Evolutionary conservation across 192 early-diverging fungal genomes (phyloP), one percentile per base, ranked within the genome.

Genomic region (Backusella westeae): DNA sequence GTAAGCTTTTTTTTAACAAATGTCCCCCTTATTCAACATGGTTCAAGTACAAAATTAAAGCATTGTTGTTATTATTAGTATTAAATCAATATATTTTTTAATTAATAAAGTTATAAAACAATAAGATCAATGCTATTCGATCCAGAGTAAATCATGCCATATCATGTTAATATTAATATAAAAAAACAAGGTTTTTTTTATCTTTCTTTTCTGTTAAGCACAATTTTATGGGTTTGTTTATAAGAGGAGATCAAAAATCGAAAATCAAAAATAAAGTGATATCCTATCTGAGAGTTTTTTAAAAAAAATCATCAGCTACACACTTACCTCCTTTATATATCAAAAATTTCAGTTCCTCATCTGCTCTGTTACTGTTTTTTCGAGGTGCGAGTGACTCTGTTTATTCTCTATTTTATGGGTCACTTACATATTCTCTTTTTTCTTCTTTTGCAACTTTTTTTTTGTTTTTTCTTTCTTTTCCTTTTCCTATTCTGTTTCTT

Each of bases 211-310:
- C 53, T 59, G 53, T 59, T 59, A 38, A 21, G 67, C 9, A 35
- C 67, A 36, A 17, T 69, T 69, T 38, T 23, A 38, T 38, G 34
- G 34, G 19, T 69, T 21, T 69, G 34, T 69, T 69, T 69, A 69
- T 38, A 69, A 69, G 67, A 69, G 67, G 67, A 69, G 67, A 69
- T 69, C 67, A 69, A 69, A 69, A 69, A 38, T 34, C 29, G 35
- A 38, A 23, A 69, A 21, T 38, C 67, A 38, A 69, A 67, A 29
- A 49, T 49, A 49, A 67, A 35, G 66, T 67, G 66, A 67, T 67
- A 67, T 67, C 66, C 66, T 67, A 67, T 67, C 34, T 67, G 66
- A 35, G 66, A 35, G 66, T 35, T 17, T 67, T 35, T 35, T 17
- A 6, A 67, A 67, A 34, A 67, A 34, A 67, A 67, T 21, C n/a